Conservation (phyloP, 2,329 filamentous ascomycete genomes). For the Sclerotinia sclerotiorum region DNA sequence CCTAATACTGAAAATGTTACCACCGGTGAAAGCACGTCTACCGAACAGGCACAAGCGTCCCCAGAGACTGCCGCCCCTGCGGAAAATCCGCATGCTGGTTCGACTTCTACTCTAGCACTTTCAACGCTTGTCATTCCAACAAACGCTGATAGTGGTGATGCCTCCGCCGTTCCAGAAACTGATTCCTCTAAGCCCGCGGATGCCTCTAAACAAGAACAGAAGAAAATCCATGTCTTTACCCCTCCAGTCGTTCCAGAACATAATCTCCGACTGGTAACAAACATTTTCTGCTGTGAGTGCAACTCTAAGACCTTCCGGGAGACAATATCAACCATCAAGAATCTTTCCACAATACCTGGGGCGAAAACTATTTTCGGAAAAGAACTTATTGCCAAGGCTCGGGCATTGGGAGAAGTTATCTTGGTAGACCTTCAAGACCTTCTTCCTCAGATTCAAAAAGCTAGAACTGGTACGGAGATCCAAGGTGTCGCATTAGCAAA, state of each 20-base stretch:
- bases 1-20: constrained; percentile 26
- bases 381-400: constrained; percentile 85
- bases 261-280: constrained; percentile 91
- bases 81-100: neutral
- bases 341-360: constrained; percentile 87
- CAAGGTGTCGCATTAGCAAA: constrained; percentile 92
- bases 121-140: constrained; percentile 1
- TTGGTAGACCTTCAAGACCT: constrained; percentile 81
- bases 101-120: neutral
- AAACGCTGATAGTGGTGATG: constrained; percentile 12
- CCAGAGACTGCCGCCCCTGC: neutral
- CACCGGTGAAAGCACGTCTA: neutral
- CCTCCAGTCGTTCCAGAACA: constrained; percentile 84
- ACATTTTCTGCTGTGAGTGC: constrained; percentile 95
- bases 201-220: constrained; percentile 37
- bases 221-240: constrained; percentile 55
- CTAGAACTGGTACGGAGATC: constrained; percentile 87
- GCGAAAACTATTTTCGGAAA: constrained; percentile 90
- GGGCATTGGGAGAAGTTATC: constrained; percentile 79
- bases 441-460: constrained; percentile 80
- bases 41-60: constrained; percentile 8
- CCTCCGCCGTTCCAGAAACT: constrained; percentile 14
- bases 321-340: constrained; percentile 97
- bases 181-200: constrained; percentile 35
- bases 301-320: constrained; percentile 98